These are phyloP conservation scores for Calonectria pseudoturangicola DNA, from an alignment of 2,329 filamentous ascomycete genomes.

Conservation along the genomic window DNA sequence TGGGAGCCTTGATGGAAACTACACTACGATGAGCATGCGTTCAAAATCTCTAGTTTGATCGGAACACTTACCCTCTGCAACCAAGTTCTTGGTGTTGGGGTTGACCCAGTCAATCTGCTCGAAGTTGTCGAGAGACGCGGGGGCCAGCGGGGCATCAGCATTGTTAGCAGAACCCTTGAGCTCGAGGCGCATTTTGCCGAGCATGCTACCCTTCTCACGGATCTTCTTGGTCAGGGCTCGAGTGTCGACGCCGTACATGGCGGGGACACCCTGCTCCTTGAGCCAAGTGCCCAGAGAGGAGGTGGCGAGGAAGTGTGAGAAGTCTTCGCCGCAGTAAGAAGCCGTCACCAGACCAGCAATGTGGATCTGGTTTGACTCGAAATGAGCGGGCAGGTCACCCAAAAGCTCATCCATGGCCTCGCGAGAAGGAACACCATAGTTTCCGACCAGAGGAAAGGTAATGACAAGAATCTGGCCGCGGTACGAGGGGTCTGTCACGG, in stretches of 20 bases:
- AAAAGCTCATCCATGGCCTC: slow-evolving; percentile 90
- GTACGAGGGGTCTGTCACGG: slow-evolving; percentile 90
- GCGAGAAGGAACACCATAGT: slow-evolving; percentile 96
- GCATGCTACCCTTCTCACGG: slow-evolving; percentile 95
- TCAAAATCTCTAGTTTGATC: slow-evolving; percentile 39
- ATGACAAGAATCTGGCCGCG: slow-evolving; percentile 96
- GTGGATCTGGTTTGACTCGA: slow-evolving; percentile 95
- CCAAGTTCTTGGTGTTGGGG: slow-evolving; percentile 94
- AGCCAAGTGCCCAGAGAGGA: slow-evolving; percentile 96
- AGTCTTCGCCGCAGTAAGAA: slow-evolving; percentile 95
- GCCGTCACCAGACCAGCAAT: slow-evolving; percentile 93
- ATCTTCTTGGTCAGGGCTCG: slow-evolving; percentile 95
- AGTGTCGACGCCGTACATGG: slow-evolving; percentile 96
- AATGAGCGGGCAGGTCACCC: slow-evolving; percentile 90
- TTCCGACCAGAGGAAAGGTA: slow-evolving; percentile 95
- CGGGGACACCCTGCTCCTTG: slow-evolving; percentile 95
- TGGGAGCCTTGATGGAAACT: slow-evolving; percentile 94
- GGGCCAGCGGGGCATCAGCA: slow-evolving; percentile 46
- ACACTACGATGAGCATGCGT: slow-evolving; percentile 63
- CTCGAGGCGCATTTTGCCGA: slow-evolving; percentile 90
- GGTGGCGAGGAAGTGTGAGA: slow-evolving; percentile 92
- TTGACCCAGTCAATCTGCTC: slow-evolving; percentile 92
- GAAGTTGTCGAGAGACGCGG: slow-evolving; percentile 70
- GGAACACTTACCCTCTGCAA: slow-evolving; percentile 87
- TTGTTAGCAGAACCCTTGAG: slow-evolving; percentile 65